Evolutionary conservation across 1,139 yeast genomes (phyloP).

Genomic region (Yarrowia galli): DNA sequence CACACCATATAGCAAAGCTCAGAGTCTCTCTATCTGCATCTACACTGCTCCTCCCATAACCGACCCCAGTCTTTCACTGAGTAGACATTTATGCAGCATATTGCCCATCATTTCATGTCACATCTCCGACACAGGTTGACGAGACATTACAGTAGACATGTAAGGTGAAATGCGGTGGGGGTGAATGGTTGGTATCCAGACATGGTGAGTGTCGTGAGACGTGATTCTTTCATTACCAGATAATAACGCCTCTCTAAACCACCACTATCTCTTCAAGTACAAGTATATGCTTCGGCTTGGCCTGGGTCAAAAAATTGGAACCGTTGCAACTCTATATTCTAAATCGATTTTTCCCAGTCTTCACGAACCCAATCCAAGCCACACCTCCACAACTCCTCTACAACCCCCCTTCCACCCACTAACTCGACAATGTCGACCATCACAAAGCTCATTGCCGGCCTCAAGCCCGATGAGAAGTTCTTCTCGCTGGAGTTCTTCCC

Average conservation of each 20-base stretch:
- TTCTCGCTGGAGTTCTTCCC: conserved; percentile 96
- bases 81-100: conserved; percentile 4
- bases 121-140: neutral
- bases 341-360: conserved; percentile 5
- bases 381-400: conserved; percentile 2
- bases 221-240: no score
- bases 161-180: neutral
- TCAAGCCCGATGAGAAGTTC: conserved; percentile 64
- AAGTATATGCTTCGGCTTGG: neutral
- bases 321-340: conserved; percentile 31
- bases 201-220: no score
- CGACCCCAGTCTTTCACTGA: neutral
- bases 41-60: conserved; percentile 32
- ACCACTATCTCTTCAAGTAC: no score
- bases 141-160: conserved; percentile 9
- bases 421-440: conserved; percentile 55
- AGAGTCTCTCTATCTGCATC: conserved; percentile 1
- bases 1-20: conserved; percentile 6
- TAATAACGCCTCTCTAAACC: no score
- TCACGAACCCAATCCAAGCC: conserved; percentile 29
- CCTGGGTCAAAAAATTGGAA: conserved; percentile 13
- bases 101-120: neutral
- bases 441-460: conserved; percentile 61
- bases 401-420: neutral
- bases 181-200: no score